Evolutionary conservation across 2,329 filamentous ascomycete genomes (phyloP), one percentile per base, ranked within the genome.

Genomic region (Ramichloridium luteum): DNA sequence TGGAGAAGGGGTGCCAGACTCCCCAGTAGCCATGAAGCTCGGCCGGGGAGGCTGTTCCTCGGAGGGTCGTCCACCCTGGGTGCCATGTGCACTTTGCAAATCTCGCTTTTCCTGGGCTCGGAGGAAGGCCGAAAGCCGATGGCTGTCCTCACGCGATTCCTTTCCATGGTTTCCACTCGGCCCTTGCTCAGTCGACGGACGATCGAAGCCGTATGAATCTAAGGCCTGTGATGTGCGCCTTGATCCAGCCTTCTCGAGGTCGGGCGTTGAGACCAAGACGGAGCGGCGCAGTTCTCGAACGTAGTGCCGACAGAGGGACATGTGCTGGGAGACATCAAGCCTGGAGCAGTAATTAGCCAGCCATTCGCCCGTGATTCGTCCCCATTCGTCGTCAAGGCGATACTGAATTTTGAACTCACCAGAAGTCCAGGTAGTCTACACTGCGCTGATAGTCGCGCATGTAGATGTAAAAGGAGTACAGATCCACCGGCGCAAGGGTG

Each of bases 381-480:
- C 20, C n/a, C 8, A 8, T 23, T 23, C 20, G 8, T 8, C 20
- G 20, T 23, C 8, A 8, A 8, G 8, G 8, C 20, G 16, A 13
- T 35, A 10, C 36, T 25, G n/a, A n/a, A n/a, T n/a, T 9, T 23
- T 10, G 25, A 32, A 55, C 74, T 36, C 65, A 96, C 90, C 92
- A 98, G 60, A 98, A 98, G 56, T 98, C 90, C 25, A 98, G 66
- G 51, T 98, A 98, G 53, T 98, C 90, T 9, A 98, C 90, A 5
- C 88, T 94, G 56, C 86, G 77, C 59, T 98, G 90, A 60, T 94
- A 86, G 58, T 98, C 92, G 50, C 90, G 76, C 90, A 98, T 98
- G 62, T 93, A 98, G 49, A 98, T 98, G 62, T 98, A 98, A 65
- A 98, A 98, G 2, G 86, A 94, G 59, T 93, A 98, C 8, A 98